These are phyloP conservation scores for Hypomyces perniciosus DNA, from an alignment of 2,329 filamentous ascomycete species.

Conservation along the genomic window DNA sequence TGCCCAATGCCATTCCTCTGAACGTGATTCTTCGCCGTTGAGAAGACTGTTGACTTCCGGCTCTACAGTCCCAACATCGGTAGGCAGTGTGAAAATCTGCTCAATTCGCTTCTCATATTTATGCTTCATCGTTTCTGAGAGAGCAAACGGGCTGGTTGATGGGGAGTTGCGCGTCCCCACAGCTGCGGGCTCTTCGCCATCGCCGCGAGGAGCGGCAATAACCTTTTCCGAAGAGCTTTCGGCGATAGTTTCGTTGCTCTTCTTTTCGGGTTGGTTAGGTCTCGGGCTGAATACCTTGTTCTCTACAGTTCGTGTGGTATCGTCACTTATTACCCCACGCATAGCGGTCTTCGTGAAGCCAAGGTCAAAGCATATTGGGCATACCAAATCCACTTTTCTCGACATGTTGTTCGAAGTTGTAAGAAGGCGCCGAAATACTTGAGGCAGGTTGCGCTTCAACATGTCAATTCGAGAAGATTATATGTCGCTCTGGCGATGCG, in stretches of 20 bases:
- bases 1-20: neutral
- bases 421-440: neutral
- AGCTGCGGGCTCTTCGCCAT: neutral
- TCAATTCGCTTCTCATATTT: neutral
- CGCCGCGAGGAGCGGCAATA: neutral
- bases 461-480: neutral
- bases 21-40: neutral
- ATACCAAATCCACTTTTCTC: constrained; percentile 6
- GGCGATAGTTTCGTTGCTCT: neutral
- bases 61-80: constrained; percentile 2
- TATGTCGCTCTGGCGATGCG: neutral
- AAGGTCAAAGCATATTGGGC: constrained; percentile 10
- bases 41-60: constrained; percentile 2
- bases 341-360: constrained; percentile 5
- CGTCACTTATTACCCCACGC: neutral
- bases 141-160: neutral
- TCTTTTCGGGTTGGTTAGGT: neutral
- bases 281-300: neutral
- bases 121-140: constrained; percentile 3
- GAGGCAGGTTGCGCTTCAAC: neutral
- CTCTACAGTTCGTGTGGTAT: neutral
- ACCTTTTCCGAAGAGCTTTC: neutral
- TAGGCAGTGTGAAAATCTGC: constrained; percentile 1
- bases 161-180: neutral
- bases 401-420: neutral